Evolutionary conservation across 169 alveolate species (phyloP).

Genomic region (Eimeria praecox): DNA sequence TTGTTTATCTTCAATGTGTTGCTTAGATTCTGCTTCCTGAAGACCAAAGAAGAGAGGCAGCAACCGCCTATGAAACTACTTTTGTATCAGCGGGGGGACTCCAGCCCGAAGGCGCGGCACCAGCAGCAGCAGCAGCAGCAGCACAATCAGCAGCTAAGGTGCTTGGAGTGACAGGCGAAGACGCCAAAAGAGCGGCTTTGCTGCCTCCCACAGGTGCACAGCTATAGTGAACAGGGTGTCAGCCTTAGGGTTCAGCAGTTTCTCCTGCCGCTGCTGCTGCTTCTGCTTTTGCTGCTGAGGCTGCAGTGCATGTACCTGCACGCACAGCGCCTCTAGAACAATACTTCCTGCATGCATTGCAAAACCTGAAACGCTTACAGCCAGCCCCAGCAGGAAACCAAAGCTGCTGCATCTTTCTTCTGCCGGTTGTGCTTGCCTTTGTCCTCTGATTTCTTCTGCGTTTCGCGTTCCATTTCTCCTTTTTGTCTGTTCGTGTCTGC

Average conservation of each 20-base stretch:
- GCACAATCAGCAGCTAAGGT: not conserved
- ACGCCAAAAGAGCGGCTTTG: conserved; percentile 1
- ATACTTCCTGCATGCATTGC: too few relatives aligned
- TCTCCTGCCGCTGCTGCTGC: not conserved
- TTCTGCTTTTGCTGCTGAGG: too few relatives aligned
- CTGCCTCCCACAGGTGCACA: conserved; percentile 39
- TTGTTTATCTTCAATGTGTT: not conserved
- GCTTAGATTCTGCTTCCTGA: not conserved
- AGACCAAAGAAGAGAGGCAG: conserved; percentile 4
- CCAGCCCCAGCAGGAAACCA: too few relatives aligned
- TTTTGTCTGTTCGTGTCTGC: not conserved
- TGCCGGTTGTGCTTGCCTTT: not conserved
- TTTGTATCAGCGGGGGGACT: not conserved
- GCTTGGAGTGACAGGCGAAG: conserved; percentile 1
- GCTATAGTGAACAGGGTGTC: not conserved
- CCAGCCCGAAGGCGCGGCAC: not conserved
- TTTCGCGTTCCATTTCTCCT: too few relatives aligned
- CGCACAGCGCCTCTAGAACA: too few relatives aligned
- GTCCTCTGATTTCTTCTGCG: not conserved
- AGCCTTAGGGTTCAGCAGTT: not conserved
- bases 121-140: not conserved
- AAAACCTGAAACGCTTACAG: too few relatives aligned
- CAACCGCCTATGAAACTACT: conserved; percentile 7
- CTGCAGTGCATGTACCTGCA: not conserved
- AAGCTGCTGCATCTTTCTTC: not conserved